A percentile compares a stretch with the other conserved stretches of the same genome.
Evolutionary conservation across 371 early-diverging fungal species (phyloP).

Genomic region (Mortierella sp.): DNA sequence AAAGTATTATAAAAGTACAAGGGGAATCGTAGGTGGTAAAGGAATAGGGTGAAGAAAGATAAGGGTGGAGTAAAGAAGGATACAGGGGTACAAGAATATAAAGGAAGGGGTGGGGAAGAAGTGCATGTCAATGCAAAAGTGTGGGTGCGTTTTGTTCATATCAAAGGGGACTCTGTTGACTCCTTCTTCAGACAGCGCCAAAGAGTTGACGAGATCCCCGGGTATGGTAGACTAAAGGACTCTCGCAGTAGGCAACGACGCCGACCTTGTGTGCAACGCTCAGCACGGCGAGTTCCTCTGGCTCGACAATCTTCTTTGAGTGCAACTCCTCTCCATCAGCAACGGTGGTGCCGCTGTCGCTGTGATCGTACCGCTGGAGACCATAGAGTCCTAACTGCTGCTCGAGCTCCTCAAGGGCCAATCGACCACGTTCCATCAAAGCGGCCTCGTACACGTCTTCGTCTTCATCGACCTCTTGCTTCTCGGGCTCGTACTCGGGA

Average conservation of each 20-base stretch:
- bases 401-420: conserved; percentile 19
- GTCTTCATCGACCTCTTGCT: conserved; percentile 11
- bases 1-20: too few relatives aligned
- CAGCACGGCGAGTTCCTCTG: background rate
- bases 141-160: background rate
- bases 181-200: background rate
- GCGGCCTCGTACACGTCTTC: conserved; percentile 1
- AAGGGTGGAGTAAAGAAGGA: too few relatives aligned
- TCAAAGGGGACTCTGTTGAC: background rate
- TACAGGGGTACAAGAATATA: too few relatives aligned
- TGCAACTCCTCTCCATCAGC: background rate
- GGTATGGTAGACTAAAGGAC: background rate
- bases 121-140: conserved; percentile 6
- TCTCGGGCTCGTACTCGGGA: conserved; percentile 19
- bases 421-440: background rate
- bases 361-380: conserved; percentile 14
- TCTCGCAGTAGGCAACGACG: background rate
- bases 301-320: background rate
- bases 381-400: conserved; percentile 26
- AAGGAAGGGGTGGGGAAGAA: background rate
- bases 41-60: too few relatives aligned
- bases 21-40: too few relatives aligned
- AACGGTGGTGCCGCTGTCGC: background rate
- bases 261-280: conserved; percentile 1
- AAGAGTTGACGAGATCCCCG: background rate